Base-by-base conservation (phyloP, 768 basidiomycete species). In the Boletus bicolor region DNA sequence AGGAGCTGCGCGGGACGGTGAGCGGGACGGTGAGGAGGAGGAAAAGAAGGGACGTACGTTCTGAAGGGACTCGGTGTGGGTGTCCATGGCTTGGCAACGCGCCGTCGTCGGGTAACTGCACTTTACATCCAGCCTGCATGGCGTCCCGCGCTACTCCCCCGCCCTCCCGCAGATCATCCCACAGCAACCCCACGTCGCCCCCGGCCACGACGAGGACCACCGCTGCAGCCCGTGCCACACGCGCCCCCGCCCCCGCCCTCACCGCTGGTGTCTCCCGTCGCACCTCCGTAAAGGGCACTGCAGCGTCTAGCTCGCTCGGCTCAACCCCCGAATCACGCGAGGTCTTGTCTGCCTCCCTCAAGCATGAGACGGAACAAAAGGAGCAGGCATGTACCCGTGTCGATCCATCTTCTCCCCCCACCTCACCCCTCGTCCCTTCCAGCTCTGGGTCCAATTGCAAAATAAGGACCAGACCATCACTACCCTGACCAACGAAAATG, bases 371-470 rank as follows among this genome's bases (percentile, higher is more conserved):
- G 14, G 89, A 91, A 60, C 80, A 85, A 64, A 92, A 89, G 72
- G 91, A 93, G 69, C 82, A 87, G 76, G 91, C 86, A 65, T 55
- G 80, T 60, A 35, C 35, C 32, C 54, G 38, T 47, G 48, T 49
- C 53, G 28, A 11, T 55, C 36, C 36, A 14, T 50, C 44, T 45
- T 36, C 53, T 41, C 52, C 54, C 44, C 44, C 58, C 19, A 19
- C 48, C 49, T 65, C 21, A 47, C 53, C 44, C 42, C 50, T 42
- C 49, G 51, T 49, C 26, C 43, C 21, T 26, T 38, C n/a, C 51
- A 93, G 91, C 82, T 93, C 60, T 78, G 91, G 51, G 74, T 91
- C 10, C 84, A 87, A 62, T 60, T 93, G 28, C 89, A 93, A 70
- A 81, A 88, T 68, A 92, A 89, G 68, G 89, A 92, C 32, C 82